Base-by-base conservation (phyloP, 768 basidiomycete genomes). In the Kwoniella dendrophila region DNA sequence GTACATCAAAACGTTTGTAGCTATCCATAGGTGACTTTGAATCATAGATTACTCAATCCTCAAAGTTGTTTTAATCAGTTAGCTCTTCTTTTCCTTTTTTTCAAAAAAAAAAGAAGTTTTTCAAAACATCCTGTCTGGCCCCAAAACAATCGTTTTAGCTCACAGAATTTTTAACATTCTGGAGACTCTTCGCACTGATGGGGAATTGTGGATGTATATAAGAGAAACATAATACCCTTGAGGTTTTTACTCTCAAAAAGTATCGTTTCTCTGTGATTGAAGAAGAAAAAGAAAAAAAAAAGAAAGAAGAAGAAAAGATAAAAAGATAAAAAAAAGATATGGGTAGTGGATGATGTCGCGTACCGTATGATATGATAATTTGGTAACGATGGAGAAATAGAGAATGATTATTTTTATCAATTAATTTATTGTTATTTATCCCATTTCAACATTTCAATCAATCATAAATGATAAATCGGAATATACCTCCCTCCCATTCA, bases 111-210 rank as follows among this genome's bases (percentile, higher is more conserved):
- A 24, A 56, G 45, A 26, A 60, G 27, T 71, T 43, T 44, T 32
- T 75, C 73, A 51, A 72, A 54, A 66, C 70, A 64, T 68, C 72
- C 62, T 76, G 74, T 76, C 74, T 76, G 74, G 74, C 74, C 72
- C 66, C 70, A 57, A 56, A 44, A 56, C 26, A 34, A 51, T 41
- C 47, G 64, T 53, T 22, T 40, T 43, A 61, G 71, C 66, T 67
- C 65, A 68, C 55, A 14, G 49, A 12, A n/a, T n/a, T 54, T 49
- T 22, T 48, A 10, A 22, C 27, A 29, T 57, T 20, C 52, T 26
- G 14, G 67, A 69, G 66, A 68, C 67, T 63, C 67, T 59, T 40
- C 22, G 60, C 43, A 50, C 38, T 32, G 30, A 61, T 47, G 69
- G 60, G 70, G 72, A 73, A 73, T 73, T 73, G 62, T 47, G 66